A percentile compares a stretch with the other conserved stretches of the same genome.
Conservation (phyloP, 768 basidiomycete species). For the Lactarius sp. region DNA sequence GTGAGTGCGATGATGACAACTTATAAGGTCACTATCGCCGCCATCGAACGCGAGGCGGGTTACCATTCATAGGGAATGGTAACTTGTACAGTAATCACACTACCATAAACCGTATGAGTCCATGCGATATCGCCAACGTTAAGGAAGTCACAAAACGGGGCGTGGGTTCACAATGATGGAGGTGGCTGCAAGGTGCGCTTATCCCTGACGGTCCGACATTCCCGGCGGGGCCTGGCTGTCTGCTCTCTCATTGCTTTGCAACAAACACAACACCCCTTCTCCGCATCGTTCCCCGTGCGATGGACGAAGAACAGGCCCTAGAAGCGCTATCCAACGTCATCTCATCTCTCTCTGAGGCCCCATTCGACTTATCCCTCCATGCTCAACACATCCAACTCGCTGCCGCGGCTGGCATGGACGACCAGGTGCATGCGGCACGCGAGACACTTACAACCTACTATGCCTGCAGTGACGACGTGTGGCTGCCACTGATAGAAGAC, state of each 20-base stretch:
- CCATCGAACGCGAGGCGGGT: too few species aligned
- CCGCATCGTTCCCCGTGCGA: slow-evolving; percentile 26
- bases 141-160: too few species aligned
- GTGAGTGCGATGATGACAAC: background rate
- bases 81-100: too few species aligned
- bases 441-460: slow-evolving; percentile 62
- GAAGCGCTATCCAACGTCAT: slow-evolving; percentile 61
- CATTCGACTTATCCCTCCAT: slow-evolving; percentile 62
- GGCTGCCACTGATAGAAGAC: slow-evolving; percentile 61
- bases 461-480: slow-evolving; percentile 64
- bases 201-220: background rate
- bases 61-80: too few species aligned
- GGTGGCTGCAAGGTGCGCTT: too few species aligned
- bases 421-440: slow-evolving; percentile 55
- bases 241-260: too few species aligned
- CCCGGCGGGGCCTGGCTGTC: background rate
- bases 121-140: too few species aligned
- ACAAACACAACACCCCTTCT: background rate
- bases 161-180: too few species aligned
- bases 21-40: too few species aligned
- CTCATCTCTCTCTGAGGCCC: slow-evolving; percentile 50
- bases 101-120: too few species aligned
- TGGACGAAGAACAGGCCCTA: slow-evolving; percentile 57
- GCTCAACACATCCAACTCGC: slow-evolving; percentile 61
- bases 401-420: slow-evolving; percentile 50